Percentiles rank a stretch among this genome's conserved stretches.
These are phyloP conservation scores for Picochlorum sp. DNA, from an alignment of 139 green algal species.

Conservation along the genomic window DNA sequence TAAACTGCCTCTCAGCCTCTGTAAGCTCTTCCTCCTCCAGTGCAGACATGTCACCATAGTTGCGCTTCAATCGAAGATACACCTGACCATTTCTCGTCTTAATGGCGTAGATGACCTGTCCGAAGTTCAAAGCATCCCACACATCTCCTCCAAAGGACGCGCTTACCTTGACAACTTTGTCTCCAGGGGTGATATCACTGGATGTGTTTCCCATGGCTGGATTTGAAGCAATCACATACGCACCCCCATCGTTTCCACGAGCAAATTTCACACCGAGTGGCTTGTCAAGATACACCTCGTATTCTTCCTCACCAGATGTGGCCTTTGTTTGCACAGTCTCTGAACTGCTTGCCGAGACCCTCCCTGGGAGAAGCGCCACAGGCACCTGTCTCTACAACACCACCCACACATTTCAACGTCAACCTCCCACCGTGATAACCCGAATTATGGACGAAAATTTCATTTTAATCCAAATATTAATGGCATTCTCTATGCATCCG, in stretches of 20 bases:
- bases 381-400: too few relatives aligned
- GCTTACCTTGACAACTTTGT: conserved; percentile 80
- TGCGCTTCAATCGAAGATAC: conserved; percentile 83
- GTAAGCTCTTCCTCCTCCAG: conserved; percentile 60
- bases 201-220: conserved; percentile 62
- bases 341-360: too few relatives aligned
- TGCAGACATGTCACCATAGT: conserved; percentile 70
- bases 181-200: conserved; percentile 36
- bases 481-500: too few relatives aligned
- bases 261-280: conserved; percentile 86
- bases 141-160: conserved; percentile 95
- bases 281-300: conserved; percentile 65
- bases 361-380: too few relatives aligned
- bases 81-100: conserved; percentile 87
- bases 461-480: too few relatives aligned
- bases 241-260: conserved; percentile 78
- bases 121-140: conserved; percentile 90
- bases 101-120: conserved; percentile 97
- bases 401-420: too few relatives aligned
- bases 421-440: too few relatives aligned
- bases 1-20: conserved; percentile 52
- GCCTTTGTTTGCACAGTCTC: conserved; percentile 2
- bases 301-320: conserved; percentile 17
- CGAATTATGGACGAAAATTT: too few relatives aligned
- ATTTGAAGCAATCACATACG: conserved; percentile 68